Evolutionary conservation across 257 asterid species (phyloP), one percentile per base, ranked within the genome.

Genomic region (Solanum megistacrolobum): DNA sequence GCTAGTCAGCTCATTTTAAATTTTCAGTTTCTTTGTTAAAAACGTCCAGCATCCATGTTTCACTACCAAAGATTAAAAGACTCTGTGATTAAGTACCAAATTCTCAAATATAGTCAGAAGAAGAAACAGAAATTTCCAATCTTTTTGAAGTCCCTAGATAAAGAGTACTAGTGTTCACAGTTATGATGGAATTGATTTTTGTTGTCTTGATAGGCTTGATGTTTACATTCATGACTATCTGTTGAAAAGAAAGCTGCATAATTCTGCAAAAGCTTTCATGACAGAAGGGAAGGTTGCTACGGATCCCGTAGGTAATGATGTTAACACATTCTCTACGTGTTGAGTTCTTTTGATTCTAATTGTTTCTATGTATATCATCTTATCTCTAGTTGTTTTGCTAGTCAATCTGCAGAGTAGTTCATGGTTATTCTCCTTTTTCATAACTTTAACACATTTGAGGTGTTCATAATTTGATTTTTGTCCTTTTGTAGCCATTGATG

Each of bases 231-330:
- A 96, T 78, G 99, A 98, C 89, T 98, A 98, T 86, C 89, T 98
- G 88, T 90, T 96, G 94, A 98, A 98, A 95, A 90, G 97, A 86
- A 96, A 98, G 90, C 90, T 98, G 90, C 96, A 91, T 84, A 93
- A 94, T 90, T 96, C 99, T 41, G 99, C 99, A 13, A 98, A 98
- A 93, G 94, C 99, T 78, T 98, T 98, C 95, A 94, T 98, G 99
- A 89, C 98, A 0, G 99, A 98, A 88, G 99, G 99, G 90, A 98
- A 98, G 94, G 99, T 98, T 90, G 98, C 99, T 75, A 94, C 99
- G 9, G 99, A 97, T 87, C 99, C 99, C 83, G 98, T 97, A 85
- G 99, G 99, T 97, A 94, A 93, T 89, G 86, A 31, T 82, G 71
- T 48, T 46, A 25, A 79, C 34, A 14, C 35, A 43, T 43, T 43